phyloP scores from a whole-genome alignment of 106 monocot genomes.

The Narthecium ossifragum region DNA sequence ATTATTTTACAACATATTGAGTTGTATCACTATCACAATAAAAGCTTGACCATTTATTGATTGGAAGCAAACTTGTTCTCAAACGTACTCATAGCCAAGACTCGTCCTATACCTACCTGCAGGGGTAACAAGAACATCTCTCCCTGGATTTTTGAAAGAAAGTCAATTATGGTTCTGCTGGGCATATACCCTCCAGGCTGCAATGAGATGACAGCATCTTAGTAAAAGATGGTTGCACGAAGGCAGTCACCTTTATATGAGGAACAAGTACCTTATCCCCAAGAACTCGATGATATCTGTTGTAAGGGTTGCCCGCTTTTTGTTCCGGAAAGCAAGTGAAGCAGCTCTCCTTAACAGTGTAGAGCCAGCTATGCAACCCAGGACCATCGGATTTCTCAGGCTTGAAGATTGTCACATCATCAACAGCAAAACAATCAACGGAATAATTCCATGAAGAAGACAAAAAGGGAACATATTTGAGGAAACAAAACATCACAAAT shows the following conservation, averaged over 20 bases:
- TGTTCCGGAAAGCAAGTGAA: constrained; percentile 57
- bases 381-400: constrained; percentile 68
- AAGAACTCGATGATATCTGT: constrained; percentile 84
- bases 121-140: background rate
- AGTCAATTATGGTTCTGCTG: constrained; percentile 10
- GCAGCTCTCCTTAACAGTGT: constrained; percentile 77
- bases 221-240: background rate
- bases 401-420: constrained; percentile 7
- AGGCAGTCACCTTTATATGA: background rate
- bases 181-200: constrained; percentile 63
- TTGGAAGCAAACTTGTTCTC: too few species aligned
- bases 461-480: background rate
- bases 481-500: too few species aligned
- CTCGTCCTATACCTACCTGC: background rate
- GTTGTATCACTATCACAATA: too few species aligned
- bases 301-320: constrained; percentile 78
- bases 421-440: background rate
- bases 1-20: too few species aligned
- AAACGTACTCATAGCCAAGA: too few species aligned
- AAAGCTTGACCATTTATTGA: too few species aligned
- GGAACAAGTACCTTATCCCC: constrained; percentile 45
- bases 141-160: background rate
- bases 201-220: constrained; percentile 3
- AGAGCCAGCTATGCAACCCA: constrained; percentile 82
- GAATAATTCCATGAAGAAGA: background rate